These are phyloP conservation scores for Sisymbrium altissimum DNA, from an alignment of 345 rosid genomes.

Conservation along the genomic window DNA sequence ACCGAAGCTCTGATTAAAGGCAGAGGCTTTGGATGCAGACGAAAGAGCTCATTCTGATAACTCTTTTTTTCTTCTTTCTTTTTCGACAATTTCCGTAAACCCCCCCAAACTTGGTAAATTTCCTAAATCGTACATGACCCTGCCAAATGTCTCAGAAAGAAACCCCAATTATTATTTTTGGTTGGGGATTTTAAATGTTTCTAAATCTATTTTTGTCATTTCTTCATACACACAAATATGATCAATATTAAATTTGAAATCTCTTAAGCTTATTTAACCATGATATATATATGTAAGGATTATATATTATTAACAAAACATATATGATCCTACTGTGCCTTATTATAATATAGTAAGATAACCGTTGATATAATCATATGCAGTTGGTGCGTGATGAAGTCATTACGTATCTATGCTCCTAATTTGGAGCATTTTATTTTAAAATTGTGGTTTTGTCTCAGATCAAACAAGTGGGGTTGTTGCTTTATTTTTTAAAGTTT, in stretches of 20 bases:
- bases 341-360: not conserved
- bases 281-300: not conserved
- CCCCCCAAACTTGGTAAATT: conserved; percentile 7
- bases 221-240: not conserved
- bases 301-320: not conserved
- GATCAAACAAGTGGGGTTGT: not conserved
- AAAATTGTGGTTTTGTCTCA: not conserved
- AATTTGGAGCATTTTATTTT: not conserved
- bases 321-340: not conserved
- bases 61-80: not conserved
- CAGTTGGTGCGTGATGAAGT: conserved; percentile 10
- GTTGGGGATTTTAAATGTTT: not conserved
- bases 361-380: conserved; percentile 5
- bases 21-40: conserved; percentile 30
- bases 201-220: not conserved
- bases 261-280: not conserved
- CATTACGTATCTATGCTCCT: conserved; percentile 10
- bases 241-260: not conserved
- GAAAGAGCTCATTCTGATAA: conserved; percentile 30
- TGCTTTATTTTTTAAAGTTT: not conserved
- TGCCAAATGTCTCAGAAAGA: not conserved
- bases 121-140: not conserved
- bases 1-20: conserved; percentile 35
- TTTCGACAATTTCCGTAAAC: not conserved
- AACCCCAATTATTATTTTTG: not conserved